Evolutionary conservation across 805 yeast genomes (phyloP), one percentile per base, ranked within the genome.

Genomic region (Yarrowia hollandica): DNA sequence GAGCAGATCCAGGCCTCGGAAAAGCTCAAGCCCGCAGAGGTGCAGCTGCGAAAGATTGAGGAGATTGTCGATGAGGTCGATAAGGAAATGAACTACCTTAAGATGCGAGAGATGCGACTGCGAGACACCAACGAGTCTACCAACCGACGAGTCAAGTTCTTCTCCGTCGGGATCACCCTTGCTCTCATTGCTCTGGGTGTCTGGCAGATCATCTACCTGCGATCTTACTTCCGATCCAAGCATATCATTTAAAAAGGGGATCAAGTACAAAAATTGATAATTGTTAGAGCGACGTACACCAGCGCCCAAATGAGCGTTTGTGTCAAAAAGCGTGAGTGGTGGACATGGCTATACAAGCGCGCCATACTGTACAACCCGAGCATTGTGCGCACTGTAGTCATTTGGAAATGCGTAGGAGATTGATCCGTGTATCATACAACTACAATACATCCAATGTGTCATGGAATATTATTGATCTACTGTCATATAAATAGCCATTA

Each of bases 61-160:
- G 96, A 88, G 70, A 74, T 89, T 74, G 82, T 95, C 50, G 86
- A 82, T 65, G 98, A 94, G 76, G 81, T 94, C 67, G 79, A 79
- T 61, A 77, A 75, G 62, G 96, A 91, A 69, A 78, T 94, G 72
- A 86, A 83, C 63, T 94, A 92, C 74, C 81, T 94, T 76, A 86
- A 86, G 69, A 75, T 74, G 61, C 88, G 99, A 75, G 99, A 94
- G 75, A 92, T 85, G 73, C 82, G 89, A 74, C 79, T 94, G 74
- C 87, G 99, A 77, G 95, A 94, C 72, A 94, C 99, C 55, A 94
- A 94, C 74, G 99, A 94, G 77, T 85, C 95, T 39, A 94, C 99
- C 55, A 94, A 94, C 75, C 79, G 86, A 66, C 85, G 99, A 71
- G 97, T 92, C 61, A 85, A 90, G 76, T 84, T 85, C 75, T 94